These are phyloP conservation scores for Calocera viscosa DNA, from an alignment of 768 basidiomycete genomes.

Conservation along the genomic window DNA sequence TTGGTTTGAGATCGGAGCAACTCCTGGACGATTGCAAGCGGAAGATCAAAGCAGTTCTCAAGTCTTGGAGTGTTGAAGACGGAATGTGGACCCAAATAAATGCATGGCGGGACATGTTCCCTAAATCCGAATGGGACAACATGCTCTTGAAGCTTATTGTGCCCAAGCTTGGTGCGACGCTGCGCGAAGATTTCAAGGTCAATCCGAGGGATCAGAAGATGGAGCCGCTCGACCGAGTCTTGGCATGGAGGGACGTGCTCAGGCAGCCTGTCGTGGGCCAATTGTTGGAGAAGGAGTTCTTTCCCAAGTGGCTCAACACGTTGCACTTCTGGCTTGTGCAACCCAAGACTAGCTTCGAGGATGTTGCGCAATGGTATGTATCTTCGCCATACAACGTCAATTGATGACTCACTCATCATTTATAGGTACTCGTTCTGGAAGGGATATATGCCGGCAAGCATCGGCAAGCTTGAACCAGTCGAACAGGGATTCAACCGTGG, in stretches of 20 bases:
- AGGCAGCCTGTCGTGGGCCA: slow-evolving; percentile 68
- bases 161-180: slow-evolving; percentile 70
- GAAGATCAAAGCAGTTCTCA: slow-evolving; percentile 67
- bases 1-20: slow-evolving; percentile 70
- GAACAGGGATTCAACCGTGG: slow-evolving; percentile 74
- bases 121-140: slow-evolving; percentile 73
- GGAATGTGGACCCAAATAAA: slow-evolving; percentile 60
- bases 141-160: slow-evolving; percentile 83
- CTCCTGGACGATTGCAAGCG: slow-evolving; percentile 78
- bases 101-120: slow-evolving; percentile 78
- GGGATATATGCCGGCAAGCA: slow-evolving; percentile 51
- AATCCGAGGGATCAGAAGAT: slow-evolving; percentile 88
- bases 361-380: slow-evolving; percentile 88
- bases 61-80: slow-evolving; percentile 61
- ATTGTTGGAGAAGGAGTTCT: slow-evolving; percentile 81
- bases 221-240: slow-evolving; percentile 59
- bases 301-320: slow-evolving; percentile 92
- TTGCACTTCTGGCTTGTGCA: slow-evolving; percentile 89
- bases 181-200: slow-evolving; percentile 77
- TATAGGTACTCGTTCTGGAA: slow-evolving; percentile 63
- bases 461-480: slow-evolving; percentile 55
- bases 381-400: not conserved
- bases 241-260: slow-evolving; percentile 65
- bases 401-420: not conserved
- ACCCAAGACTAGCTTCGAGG: slow-evolving; percentile 73